A percentile compares a stretch with the other conserved stretches of the same genome.
Evolutionary conservation across 2,329 filamentous ascomycete species (phyloP).

Genomic region (Fusarium proliferatum): DNA sequence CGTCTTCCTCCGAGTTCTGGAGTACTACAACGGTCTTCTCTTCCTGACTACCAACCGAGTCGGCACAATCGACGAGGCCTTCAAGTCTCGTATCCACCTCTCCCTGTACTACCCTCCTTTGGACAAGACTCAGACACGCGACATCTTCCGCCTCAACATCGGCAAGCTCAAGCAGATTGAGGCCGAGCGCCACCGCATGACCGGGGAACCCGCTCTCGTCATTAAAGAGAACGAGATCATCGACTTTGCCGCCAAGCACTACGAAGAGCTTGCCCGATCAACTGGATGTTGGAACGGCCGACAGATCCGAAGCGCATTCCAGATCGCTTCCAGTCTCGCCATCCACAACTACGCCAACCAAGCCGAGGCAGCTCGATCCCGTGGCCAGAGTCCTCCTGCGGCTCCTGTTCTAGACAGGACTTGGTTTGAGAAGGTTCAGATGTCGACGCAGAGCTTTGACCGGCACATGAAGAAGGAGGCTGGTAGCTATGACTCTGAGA

Average conservation of each 20-base stretch:
- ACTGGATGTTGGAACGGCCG: slow-evolving; percentile 52
- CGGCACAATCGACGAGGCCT: slow-evolving; percentile 61
- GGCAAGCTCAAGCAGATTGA: slow-evolving; percentile 52
- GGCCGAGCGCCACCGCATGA: slow-evolving; percentile 49
- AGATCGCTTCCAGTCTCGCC: slow-evolving; percentile 52
- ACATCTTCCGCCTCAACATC: slow-evolving; percentile 56
- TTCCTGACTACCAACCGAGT: slow-evolving; percentile 64
- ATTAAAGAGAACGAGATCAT: slow-evolving; percentile 52
- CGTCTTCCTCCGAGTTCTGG: slow-evolving; percentile 59
- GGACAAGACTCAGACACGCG: slow-evolving; percentile 51
- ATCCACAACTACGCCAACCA: slow-evolving; percentile 50
- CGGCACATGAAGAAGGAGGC: slow-evolving; percentile 55
- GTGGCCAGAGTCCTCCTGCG: slow-evolving; percentile 49
- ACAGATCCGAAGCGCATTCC: slow-evolving; percentile 53
- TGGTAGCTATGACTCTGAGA: slow-evolving; percentile 47
- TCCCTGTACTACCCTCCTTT: slow-evolving; percentile 57
- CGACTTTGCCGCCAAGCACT: slow-evolving; percentile 52
- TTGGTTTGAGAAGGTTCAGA: slow-evolving; percentile 56
- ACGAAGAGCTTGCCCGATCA: slow-evolving; percentile 43
- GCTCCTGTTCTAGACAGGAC: slow-evolving; percentile 52
- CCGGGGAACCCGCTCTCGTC: slow-evolving; percentile 49
- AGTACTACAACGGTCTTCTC: slow-evolving; percentile 60
- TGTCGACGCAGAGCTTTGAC: slow-evolving; percentile 57
- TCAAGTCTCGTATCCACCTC: slow-evolving; percentile 60
- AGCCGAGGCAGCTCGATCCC: slow-evolving; percentile 45